Percentiles rank a stretch among this genome's conserved stretches.
These are phyloP conservation scores for Talaromyces thailandensis DNA, from an alignment of 495 filamentous ascomycete species.

Conservation along the genomic window DNA sequence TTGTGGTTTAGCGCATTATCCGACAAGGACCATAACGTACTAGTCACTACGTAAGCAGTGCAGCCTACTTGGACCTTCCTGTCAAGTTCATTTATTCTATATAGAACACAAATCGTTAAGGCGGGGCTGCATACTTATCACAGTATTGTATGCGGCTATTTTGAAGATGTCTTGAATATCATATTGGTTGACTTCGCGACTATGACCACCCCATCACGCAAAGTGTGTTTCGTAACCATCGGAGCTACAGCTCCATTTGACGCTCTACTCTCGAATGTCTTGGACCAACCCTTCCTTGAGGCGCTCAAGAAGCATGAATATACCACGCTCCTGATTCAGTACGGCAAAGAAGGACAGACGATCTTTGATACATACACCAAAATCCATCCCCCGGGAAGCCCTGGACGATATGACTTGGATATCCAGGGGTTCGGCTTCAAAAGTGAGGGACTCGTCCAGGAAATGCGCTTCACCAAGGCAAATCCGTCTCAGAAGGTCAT, in stretches of 20 bases:
- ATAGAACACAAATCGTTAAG: background rate
- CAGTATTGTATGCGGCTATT: background rate
- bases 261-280: constrained; percentile 55
- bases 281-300: constrained; percentile 50
- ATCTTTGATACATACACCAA: constrained; percentile 32
- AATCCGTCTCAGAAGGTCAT: constrained; percentile 11
- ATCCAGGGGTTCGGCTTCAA: constrained; percentile 62
- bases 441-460: constrained; percentile 39
- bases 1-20: background rate
- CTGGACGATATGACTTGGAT: constrained; percentile 29
- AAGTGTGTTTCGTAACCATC: constrained; percentile 71
- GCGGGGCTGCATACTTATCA: background rate
- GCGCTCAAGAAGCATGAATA: constrained; percentile 46
- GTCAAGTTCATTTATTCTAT: background rate
- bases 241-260: constrained; percentile 85
- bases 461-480: constrained; percentile 45
- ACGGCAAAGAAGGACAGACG: constrained; percentile 51
- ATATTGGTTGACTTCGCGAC: background rate
- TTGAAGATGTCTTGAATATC: constrained; percentile 3
- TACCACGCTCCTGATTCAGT: constrained; percentile 64
- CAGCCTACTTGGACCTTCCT: background rate
- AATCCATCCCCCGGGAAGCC: constrained; percentile 9
- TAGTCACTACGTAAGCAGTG: background rate
- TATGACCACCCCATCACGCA: constrained; percentile 15
- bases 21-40: background rate